phyloP scores from a whole-genome alignment of 2,329 filamentous ascomycete species.

The Aaosphaeria pasadenensis region DNA sequence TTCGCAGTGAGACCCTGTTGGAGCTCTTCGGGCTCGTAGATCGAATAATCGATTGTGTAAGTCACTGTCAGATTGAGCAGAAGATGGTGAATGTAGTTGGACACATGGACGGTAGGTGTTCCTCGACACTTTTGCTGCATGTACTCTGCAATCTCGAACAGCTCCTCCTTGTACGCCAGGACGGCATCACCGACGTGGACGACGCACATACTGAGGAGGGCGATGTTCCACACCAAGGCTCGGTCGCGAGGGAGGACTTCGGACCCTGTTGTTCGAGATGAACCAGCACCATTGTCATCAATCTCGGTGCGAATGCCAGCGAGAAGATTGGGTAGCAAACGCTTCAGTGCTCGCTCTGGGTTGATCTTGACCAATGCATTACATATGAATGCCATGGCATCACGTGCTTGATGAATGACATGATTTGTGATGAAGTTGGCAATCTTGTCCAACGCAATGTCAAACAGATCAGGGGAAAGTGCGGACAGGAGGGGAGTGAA shows the following conservation, averaged over 20 bases:
- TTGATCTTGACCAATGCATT: conserved; percentile 95
- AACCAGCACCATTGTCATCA: conserved; percentile 92
- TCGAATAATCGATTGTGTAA: conserved; percentile 83
- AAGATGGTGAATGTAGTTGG: conserved; percentile 95
- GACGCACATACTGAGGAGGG: conserved; percentile 95
- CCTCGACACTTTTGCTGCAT: conserved; percentile 97
- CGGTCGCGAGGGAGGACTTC: conserved; percentile 92
- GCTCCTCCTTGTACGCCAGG: conserved; percentile 80
- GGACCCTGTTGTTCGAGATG: conserved; percentile 86
- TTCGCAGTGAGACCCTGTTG: conserved; percentile 68
- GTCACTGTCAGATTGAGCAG: conserved; percentile 92
- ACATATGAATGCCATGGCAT: conserved; percentile 98
- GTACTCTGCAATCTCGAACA: conserved; percentile 87
- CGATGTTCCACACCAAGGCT: conserved; percentile 93
- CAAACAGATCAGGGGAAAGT: conserved; percentile 88
- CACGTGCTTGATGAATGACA: conserved; percentile 92
- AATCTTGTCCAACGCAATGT: conserved; percentile 87
- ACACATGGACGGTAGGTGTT: conserved; percentile 91
- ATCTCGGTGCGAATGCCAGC: conserved; percentile 94
- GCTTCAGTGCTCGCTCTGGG: conserved; percentile 86
- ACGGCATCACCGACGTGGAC: conserved; percentile 93
- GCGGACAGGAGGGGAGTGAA: conserved; percentile 88
- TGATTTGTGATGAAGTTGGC: conserved; percentile 88
- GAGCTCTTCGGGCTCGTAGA: conserved; percentile 79
- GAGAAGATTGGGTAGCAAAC: conserved; percentile 86